A percentile compares a stretch with the other conserved stretches of the same genome.
Evolutionary conservation across 495 filamentous ascomycete species (phyloP).

Genomic region (Hamigera avellanea): DNA sequence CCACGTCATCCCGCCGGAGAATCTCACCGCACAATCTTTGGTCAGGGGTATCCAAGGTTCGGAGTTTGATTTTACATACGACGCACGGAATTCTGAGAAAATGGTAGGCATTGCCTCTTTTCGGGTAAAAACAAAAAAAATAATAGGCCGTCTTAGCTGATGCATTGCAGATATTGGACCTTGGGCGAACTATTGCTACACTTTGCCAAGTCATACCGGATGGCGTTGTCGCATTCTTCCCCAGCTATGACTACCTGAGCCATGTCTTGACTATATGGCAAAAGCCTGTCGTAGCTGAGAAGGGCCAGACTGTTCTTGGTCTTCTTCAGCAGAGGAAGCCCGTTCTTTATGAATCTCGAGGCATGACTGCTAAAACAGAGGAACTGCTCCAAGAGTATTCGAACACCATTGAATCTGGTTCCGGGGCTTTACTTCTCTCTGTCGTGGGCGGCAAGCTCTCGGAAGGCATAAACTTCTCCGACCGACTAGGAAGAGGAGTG

Average conservation of each 20-base stretch:
- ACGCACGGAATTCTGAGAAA: constrained; percentile 48
- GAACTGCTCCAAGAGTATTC: constrained; percentile 61
- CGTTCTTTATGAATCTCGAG: constrained; percentile 54
- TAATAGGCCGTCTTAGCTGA: constrained; percentile 17
- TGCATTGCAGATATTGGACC: constrained; percentile 48
- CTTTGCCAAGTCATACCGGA: constrained; percentile 68
- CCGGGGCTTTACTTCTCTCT: constrained; percentile 75
- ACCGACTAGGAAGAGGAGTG: constrained; percentile 78
- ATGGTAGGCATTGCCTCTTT: constrained; percentile 28
- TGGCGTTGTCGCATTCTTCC: constrained; percentile 93
- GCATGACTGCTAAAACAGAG: constrained; percentile 40
- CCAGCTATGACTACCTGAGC: constrained; percentile 82
- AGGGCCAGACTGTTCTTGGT: constrained; percentile 16
- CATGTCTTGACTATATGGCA: constrained; percentile 62
- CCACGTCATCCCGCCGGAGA: constrained; percentile 79
- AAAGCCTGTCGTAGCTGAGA: constrained; percentile 18
- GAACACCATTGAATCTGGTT: constrained; percentile 48
- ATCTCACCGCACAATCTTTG: constrained; percentile 64
- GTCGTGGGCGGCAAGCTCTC: constrained; percentile 93
- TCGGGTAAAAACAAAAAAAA: constrained; percentile 24
- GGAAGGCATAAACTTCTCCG: constrained; percentile 97
- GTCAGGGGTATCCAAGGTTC: constrained; percentile 38
- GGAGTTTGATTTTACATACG: constrained; percentile 80
- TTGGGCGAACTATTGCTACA: constrained; percentile 62
- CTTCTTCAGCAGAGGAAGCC: constrained; percentile 47